Evolutionary conservation across 441 rosid genomes (phyloP), one percentile per base, ranked within the genome.

Genomic region (Jatropha multifida): DNA sequence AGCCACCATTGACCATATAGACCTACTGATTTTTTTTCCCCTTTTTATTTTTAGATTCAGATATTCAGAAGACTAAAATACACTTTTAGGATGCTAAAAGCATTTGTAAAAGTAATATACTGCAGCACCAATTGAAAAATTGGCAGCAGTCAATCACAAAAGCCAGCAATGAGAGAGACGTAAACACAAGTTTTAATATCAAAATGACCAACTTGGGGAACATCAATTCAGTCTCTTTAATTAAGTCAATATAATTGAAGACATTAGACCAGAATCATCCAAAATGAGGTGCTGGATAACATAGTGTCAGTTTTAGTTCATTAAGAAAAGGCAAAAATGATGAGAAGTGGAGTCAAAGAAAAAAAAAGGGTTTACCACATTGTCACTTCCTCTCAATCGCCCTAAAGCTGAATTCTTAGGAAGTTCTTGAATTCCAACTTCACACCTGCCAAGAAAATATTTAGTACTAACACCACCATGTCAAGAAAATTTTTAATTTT

Each of bases 341-440:
- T 32, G 27, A 32, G 12, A 5, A 1, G 20, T 14, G 14, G 17
- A 51, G 13, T 52, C 18, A 0, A 60, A 68, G 49, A 59, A 49
- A 38, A 20, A 38, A 56, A 18, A 48, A n/a, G 26, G 56, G 59
- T 87, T 82, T 85, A 93, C 99, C 86, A 91, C 90, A 52, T 94
- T 94, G 81, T 94, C 99, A 74, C 98, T 90, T 85, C 99, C 99
- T 80, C 90, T 86, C 86, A 93, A 75, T 80, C 99, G 86, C 78
- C 99, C 99, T 85, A 95, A 73, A 65, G 99, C 83, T 5, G 97
- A 93, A 74, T 86, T 86, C 84, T 81, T 89, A 3, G 97, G 80
- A 71, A 95, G 90, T 82, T 95, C 99, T 86, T 90, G 90, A 81
- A 95, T 88, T 59, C 99, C 99, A 76, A 95, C 99, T 72, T 88